Conservation (phyloP, 2,329 filamentous ascomycete genomes). For the Pezicula neosporulosa region DNA sequence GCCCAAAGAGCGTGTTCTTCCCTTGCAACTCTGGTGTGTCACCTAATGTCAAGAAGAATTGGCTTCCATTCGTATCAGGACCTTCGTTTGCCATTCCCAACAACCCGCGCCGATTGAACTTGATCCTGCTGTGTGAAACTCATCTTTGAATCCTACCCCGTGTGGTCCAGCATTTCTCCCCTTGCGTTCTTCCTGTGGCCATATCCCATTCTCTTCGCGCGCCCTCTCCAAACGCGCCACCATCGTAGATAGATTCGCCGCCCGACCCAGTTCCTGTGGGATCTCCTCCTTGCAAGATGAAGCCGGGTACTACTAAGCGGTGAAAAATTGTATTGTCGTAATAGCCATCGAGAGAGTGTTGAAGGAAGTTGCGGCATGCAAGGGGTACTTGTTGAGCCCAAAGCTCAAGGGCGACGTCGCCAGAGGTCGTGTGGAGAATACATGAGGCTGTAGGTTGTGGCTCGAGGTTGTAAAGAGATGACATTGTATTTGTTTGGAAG, state of each 20-base stretch:
- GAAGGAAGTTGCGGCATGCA: constrained; percentile 91
- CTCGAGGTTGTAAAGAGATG: constrained; percentile 88
- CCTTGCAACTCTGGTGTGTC: constrained; percentile 81
- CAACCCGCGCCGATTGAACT: constrained; percentile 87
- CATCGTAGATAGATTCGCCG: constrained; percentile 88
- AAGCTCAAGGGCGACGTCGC: constrained; percentile 86
- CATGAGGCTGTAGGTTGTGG: constrained; percentile 91
- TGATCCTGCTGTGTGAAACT: constrained; percentile 87
- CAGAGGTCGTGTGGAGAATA: constrained; percentile 83
- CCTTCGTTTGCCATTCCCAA: constrained; percentile 96
- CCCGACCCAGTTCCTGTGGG: constrained; percentile 90
- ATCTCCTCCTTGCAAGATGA: constrained; percentile 92
- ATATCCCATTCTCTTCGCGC: constrained; percentile 30
- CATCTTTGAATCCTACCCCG: constrained; percentile 69
- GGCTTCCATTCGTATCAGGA: constrained; percentile 80
- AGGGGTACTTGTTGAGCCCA: constrained; percentile 94
- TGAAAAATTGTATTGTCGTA: constrained; percentile 95
- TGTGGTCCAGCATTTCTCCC: constrained; percentile 56
- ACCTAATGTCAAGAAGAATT: constrained; percentile 94
- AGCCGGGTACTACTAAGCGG: constrained; percentile 83
- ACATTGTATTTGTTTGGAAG: constrained; percentile 54
- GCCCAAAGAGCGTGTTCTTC: constrained; percentile 90
- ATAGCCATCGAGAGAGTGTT: constrained; percentile 92
- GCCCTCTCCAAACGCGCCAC: constrained; percentile 61
- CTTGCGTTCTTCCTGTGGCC: constrained; percentile 60